Base-by-base conservation (phyloP, 805 yeast species). In the Zygosaccharomyces bailii region DNA sequence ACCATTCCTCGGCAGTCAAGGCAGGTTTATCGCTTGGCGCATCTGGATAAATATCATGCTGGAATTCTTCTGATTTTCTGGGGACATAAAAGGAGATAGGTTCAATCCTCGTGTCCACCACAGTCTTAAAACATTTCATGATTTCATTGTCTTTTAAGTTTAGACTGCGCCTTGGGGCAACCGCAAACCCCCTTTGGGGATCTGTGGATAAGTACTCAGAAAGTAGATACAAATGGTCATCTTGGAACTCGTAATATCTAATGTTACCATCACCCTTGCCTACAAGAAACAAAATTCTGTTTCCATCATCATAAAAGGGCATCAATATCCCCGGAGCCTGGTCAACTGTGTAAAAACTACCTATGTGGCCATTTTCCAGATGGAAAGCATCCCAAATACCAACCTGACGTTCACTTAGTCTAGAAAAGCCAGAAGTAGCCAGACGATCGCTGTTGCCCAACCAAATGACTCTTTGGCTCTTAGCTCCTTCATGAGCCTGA, bases 211-310 rank as follows among this genome's bases (percentile, higher is more conserved):
- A 82, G 65, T 77, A 93, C 63, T 91, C 96, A n/a, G 96, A 86
- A 48, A 93, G 69, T 55, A 85, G 87, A 66, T 74, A 82, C 44
- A 93, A 73, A 57, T 82, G 84, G 58, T 91, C 97, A 57, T 86
- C 79, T 50, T 82, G 88, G 65, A 78, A 88, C 71, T 93, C 99
- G 61, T 72, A 93, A 69, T 91, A 91, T 60, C 96, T 86, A 58
- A 93, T 87, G 65, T 91, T 93, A 57, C 98, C 98, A 66, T 93
- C 99, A 65, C 97, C 97, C 67, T 93, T 91, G 55, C 99, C 99
- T 24, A 96, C 98, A 49, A 93, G 71, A 60, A 84, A 93, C 48
- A 93, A 73, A 46, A 90, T 79, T 44, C 82, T 79, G 35, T 86
- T 89, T 27, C 85, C 76, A 20, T 79, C 85, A 62, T 93, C 99